Conservation (phyloP, 2,329 filamentous ascomycete genomes). For the Botrytis cinerea region DNA sequence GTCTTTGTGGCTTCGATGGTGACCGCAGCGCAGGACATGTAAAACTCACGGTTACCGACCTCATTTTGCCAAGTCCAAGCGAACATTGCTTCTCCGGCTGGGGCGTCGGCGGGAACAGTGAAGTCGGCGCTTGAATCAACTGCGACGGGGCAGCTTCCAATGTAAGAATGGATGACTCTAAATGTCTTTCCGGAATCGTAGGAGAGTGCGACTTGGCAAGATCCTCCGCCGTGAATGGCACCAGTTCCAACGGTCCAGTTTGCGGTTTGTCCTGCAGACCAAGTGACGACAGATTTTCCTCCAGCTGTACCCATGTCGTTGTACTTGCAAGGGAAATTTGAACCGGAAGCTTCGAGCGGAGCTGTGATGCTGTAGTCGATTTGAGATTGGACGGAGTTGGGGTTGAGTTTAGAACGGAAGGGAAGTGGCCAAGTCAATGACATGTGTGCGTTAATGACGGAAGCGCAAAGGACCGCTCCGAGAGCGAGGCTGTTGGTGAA, state of each 20-base stretch:
- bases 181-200: conserved; percentile 60
- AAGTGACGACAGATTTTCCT: conserved; percentile 45
- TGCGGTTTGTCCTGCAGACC: conserved; percentile 52
- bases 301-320: conserved; percentile 39
- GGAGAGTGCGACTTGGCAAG: conserved; percentile 60
- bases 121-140: conserved; percentile 4
- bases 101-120: conserved; percentile 21
- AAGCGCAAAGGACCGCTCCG: conserved; percentile 2
- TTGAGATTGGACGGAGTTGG: neutral
- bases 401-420: conserved; percentile 27
- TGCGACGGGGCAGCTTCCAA: conserved; percentile 19
- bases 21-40: conserved; percentile 66
- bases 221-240: conserved; percentile 56
- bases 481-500: conserved; percentile 13
- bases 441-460: conserved; percentile 27
- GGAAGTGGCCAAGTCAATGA: conserved; percentile 27
- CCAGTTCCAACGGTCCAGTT: conserved; percentile 53
- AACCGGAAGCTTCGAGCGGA: conserved; percentile 19
- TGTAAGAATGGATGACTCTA: conserved; percentile 58
- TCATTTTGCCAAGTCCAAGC: conserved; percentile 60
- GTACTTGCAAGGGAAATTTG: conserved; percentile 33
- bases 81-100: conserved; percentile 34
- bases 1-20: conserved; percentile 45
- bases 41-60: conserved; percentile 64
- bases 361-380: conserved; percentile 29